Evolutionary conservation across 2,329 filamentous ascomycete genomes (phyloP).

Genomic region (Moelleriella libera): DNA sequence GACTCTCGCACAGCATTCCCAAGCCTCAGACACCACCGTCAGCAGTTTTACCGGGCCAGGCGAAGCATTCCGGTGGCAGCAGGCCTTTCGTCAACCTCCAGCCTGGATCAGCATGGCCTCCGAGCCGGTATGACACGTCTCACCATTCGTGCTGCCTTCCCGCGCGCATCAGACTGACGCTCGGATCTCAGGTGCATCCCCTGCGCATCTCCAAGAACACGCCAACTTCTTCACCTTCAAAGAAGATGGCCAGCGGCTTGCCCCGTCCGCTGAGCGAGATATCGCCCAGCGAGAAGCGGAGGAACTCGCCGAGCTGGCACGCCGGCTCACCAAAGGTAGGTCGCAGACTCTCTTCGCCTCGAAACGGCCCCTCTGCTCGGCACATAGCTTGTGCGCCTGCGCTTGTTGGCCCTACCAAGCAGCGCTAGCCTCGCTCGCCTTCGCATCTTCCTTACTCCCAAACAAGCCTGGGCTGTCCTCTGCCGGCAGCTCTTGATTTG

Average conservation of each 20-base stretch:
- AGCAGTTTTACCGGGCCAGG: conserved; percentile 5
- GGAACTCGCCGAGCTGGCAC: conserved; percentile 88
- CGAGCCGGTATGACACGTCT: conserved; percentile 19
- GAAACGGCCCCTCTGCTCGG: conserved; percentile 1
- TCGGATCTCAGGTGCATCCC: conserved; percentile 48
- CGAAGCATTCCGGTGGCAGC: conserved; percentile 12
- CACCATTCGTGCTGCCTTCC: neutral
- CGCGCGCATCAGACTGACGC: conserved; percentile 3
- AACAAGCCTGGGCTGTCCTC: too few species aligned
- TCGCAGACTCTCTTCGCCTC: neutral
- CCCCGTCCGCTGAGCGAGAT: conserved; percentile 79
- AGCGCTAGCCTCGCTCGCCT: neutral
- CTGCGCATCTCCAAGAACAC: conserved; percentile 65
- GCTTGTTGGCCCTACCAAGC: neutral
- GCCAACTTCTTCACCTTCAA: conserved; percentile 45
- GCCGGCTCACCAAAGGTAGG: conserved; percentile 34
- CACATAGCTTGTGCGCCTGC: neutral
- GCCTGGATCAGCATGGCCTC: conserved; percentile 19
- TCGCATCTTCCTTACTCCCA: too few species aligned
- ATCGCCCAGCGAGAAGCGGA: conserved; percentile 67
- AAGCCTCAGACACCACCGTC: conserved; percentile 1
- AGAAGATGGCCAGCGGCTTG: conserved; percentile 45
- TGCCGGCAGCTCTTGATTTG: neutral
- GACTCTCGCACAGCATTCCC: conserved; percentile 14
- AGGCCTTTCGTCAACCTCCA: conserved; percentile 8